Conservation (phyloP, 176 grass and related monocot genomes). For the Phoenix roebelenii region DNA sequence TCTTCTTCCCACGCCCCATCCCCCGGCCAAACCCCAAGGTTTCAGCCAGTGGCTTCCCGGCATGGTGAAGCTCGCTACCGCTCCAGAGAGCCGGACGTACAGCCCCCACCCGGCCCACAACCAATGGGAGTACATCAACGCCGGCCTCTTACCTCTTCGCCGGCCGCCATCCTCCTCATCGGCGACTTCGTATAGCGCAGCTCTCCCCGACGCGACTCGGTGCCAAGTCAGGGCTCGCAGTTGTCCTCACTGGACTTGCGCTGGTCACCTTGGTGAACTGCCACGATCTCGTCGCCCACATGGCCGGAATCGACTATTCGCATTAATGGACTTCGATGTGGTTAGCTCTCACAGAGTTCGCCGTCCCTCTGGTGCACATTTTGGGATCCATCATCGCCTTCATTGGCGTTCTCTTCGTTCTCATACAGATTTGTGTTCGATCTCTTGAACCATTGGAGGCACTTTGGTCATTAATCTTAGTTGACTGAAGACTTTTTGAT, state of each 20-base stretch:
- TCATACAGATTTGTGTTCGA: constrained; percentile 38
- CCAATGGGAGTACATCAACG: constrained; percentile 76
- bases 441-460: no score
- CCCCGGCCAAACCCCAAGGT: no score
- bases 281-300: constrained; percentile 62
- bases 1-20: not conserved
- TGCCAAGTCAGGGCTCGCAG: constrained; percentile 23
- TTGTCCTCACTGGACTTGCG: constrained; percentile 30
- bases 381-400: constrained; percentile 44
- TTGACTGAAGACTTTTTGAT: no score
- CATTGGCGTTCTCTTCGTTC: constrained; percentile 55
- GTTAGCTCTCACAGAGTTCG: constrained; percentile 60
- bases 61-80: constrained; percentile 81
- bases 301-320: constrained; percentile 64
- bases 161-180: constrained; percentile 33
- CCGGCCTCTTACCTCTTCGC: constrained; percentile 52
- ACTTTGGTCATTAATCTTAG: no score
- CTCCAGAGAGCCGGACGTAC: constrained; percentile 65
- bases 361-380: constrained; percentile 42
- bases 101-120: constrained; percentile 31
- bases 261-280: constrained; percentile 39
- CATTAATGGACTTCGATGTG: constrained; percentile 33
- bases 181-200: constrained; percentile 23
- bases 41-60: no score
- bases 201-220: not conserved